Base-by-base conservation (phyloP, 1,139 yeast species). In the Blastobotrys serpentis region DNA sequence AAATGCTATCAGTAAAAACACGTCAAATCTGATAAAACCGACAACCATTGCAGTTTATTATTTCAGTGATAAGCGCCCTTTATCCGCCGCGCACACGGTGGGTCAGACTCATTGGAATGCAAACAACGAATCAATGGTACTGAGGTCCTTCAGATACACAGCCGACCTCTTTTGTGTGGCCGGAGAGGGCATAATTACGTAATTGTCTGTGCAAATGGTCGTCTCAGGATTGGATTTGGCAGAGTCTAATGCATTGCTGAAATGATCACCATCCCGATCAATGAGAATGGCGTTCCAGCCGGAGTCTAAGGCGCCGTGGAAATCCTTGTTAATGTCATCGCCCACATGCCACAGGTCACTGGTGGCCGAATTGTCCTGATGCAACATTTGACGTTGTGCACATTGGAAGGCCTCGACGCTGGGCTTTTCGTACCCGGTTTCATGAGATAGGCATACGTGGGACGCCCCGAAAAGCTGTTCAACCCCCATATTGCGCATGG, bases 261-360 rank as follows among this genome's bases (percentile, higher is more conserved):
- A 18, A 18, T 22, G 32, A 6, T 14, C 7, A 5, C 32, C 14
- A 14, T 32, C 51, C 16, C 65, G 47, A 43, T 62, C 63, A 4
- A 62, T 50, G 13, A 58, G 45, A n/a, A 62, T 51, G 2, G 59
- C 54, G 38, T 54, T 60, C 62, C 64, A 59, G 6, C 65, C 64
- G 1, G 55, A 53, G 18, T 47, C 49, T 2, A 50, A 17, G 2
- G 62, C 57, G 10, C 62, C 66, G 10, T 48, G 42, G 25, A 51
- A 48, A 37, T 62, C 66, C 29, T 58, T 60, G 11, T 46, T 47
- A 11, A 44, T 30, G 40, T 61, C 64, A 36, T 62, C 66, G 3
- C 66, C 66, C 34, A 62, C 52, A 52, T 62, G 64, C 64, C 62
- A 60, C 23, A 45, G 43, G 3, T 16, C 37, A 7, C 14, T 18